These are phyloP conservation scores for Senna siamea DNA, from an alignment of 306 rosid genomes.

Conservation along the genomic window DNA sequence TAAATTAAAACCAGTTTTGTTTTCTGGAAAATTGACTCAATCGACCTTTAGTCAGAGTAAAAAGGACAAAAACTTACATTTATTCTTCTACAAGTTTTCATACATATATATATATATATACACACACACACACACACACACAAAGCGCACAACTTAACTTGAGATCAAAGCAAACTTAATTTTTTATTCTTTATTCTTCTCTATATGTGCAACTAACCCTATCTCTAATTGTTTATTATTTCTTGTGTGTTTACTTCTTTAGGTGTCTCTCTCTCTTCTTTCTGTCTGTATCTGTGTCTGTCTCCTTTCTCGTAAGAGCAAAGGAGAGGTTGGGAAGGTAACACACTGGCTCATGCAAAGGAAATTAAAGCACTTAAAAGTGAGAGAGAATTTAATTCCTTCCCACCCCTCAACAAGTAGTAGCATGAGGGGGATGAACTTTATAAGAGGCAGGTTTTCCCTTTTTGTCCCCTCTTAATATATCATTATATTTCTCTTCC, in stretches of 20 bases:
- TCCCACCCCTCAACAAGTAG: slow-evolving; percentile 52
- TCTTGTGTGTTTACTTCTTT: slow-evolving; percentile 44
- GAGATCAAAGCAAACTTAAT: slow-evolving; percentile 65
- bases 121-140: no score
- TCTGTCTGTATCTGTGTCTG: background rate
- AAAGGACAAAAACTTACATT: slow-evolving; percentile 58
- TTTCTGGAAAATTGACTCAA: slow-evolving; percentile 41
- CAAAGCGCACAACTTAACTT: slow-evolving; percentile 58
- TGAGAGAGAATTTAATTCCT: slow-evolving; percentile 63
- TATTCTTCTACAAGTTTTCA: slow-evolving; percentile 67
- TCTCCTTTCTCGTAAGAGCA: no score
- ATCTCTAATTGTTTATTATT: slow-evolving; percentile 38
- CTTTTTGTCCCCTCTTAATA: slow-evolving; percentile 35
- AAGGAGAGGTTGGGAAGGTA: slow-evolving; percentile 42
- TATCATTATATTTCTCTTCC: slow-evolving; percentile 27
- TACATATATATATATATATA: slow-evolving; percentile 38
- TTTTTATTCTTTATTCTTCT: slow-evolving; percentile 24
- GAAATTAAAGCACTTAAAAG: slow-evolving; percentile 42
- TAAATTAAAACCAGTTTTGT: slow-evolving; percentile 15
- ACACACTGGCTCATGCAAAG: slow-evolving; percentile 36
- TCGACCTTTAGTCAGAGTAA: slow-evolving; percentile 56
- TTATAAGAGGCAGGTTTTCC: slow-evolving; percentile 55
- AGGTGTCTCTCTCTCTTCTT: slow-evolving; percentile 40
- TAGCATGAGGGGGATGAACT: slow-evolving; percentile 51
- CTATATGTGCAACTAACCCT: slow-evolving; percentile 48